Evolutionary conservation across 31 red algal species (phyloP), one percentile per base, ranked within the genome.

Genomic region (Asparagopsis taxiformis): DNA sequence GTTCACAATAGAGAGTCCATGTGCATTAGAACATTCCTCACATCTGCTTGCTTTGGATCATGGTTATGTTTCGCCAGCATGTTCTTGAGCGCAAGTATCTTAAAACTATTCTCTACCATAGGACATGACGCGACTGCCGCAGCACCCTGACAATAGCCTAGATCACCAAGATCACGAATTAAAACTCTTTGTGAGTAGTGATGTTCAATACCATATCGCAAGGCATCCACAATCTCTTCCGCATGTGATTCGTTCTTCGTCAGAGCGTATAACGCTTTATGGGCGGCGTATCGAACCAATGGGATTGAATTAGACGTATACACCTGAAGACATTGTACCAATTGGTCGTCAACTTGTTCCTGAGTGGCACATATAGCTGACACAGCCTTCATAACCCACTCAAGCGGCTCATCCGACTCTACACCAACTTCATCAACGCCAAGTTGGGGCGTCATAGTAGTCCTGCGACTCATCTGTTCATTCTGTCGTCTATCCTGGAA

Each of bases 61-160:
- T 84, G 82, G 3, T 77, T 59, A 24, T 62, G 54, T 54, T 83
- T 80, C 9, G 74, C 49, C 31, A 91, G 68, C 79, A 98, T 74
- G 34, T 75, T 89, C 43, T 92, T 84, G 19, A 98, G 67, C 6
- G 95, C 89, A n/a, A 98, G 62, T 22, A 98, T 87, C 64, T 98
- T 98, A 55, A 98, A 98, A 54, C 95, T 98, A 54, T 90, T 93
- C 41, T 98, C 95, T 30, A 98, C 95, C 95, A 98, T 98, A 5
- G 78, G 74, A 81, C 95, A 93, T 57, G 34, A 36, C 34, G 95
- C 89, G 34, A 98, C 88, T 33, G 88, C 89, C 34, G 39, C 56
- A 23, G 89, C 89, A 2, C 89, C 89, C 52, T 70, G 39, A 1
- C 62, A 84, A 51, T 84, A 90, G 5, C 95, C 95, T 1, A 98